Evolutionary conservation across 2,329 filamentous ascomycete species (phyloP).

Genomic region (Myriosclerotinia curreyana): DNA sequence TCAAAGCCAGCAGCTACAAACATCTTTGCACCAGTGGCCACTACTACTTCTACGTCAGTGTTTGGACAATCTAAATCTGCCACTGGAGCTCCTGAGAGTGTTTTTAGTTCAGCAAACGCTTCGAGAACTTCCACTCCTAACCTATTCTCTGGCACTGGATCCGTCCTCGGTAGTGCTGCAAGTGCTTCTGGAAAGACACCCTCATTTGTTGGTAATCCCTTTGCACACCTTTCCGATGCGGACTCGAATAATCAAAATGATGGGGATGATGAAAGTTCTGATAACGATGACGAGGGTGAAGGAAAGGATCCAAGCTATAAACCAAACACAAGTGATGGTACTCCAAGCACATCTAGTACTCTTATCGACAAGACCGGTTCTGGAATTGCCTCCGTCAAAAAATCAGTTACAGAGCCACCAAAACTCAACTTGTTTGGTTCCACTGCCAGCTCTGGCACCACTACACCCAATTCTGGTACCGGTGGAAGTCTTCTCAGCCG

Average conservation of each 20-base stretch:
- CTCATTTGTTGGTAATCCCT: constrained; percentile 49
- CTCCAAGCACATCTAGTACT: constrained; percentile 27
- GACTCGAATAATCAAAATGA: constrained; percentile 45
- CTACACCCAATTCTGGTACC: constrained; percentile 39
- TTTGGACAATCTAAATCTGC: constrained; percentile 42
- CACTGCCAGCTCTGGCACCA: constrained; percentile 29
- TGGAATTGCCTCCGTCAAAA: constrained; percentile 34
- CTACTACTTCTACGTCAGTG: constrained; percentile 22
- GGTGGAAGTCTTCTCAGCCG: constrained; percentile 56
- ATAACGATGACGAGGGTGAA: constrained; percentile 44
- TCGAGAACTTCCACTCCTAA: constrained; percentile 35
- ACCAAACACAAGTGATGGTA: constrained; percentile 26
- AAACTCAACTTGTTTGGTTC: constrained; percentile 41
- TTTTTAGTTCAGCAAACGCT: constrained; percentile 30
- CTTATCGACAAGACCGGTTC: constrained; percentile 32
- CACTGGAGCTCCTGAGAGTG: constrained; percentile 37
- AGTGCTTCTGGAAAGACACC: constrained; percentile 26
- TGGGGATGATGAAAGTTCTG: constrained; percentile 44
- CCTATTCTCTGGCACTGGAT: constrained; percentile 30
- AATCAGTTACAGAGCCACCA: constrained; percentile 34
- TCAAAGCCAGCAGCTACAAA: constrained; percentile 15
- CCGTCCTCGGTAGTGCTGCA: constrained; percentile 34
- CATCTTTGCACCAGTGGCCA: background rate
- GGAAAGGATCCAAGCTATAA: constrained; percentile 36
- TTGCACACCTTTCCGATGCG: constrained; percentile 57